phyloP scores from a whole-genome alignment of 2,329 filamentous ascomycete species.

The Neonectria hederae region DNA sequence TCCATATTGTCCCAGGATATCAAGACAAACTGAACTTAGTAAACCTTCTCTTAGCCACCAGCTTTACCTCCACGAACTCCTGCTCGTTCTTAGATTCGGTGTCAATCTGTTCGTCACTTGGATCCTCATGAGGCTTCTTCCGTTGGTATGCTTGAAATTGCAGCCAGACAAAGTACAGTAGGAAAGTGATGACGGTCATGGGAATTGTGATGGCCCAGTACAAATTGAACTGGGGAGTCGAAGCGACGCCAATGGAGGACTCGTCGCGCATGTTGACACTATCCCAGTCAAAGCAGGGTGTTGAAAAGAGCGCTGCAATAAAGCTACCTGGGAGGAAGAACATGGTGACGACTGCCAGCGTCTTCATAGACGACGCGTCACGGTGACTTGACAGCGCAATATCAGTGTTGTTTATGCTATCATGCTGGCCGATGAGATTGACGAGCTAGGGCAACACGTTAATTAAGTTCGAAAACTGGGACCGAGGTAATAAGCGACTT shows the following conservation, averaged over 20 bases:
- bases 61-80: conserved; percentile 5
- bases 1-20: background rate
- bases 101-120: background rate
- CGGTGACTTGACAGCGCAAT: conserved; percentile 50
- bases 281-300: conserved; percentile 48
- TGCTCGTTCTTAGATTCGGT: background rate
- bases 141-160: conserved; percentile 43
- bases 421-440: conserved; percentile 51
- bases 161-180: conserved; percentile 48
- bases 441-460: conserved; percentile 44
- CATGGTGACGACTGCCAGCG: conserved; percentile 54
- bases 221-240: conserved; percentile 50
- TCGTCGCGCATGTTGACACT: conserved; percentile 30
- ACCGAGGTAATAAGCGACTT: conserved; percentile 24
- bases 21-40: background rate
- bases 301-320: conserved; percentile 54
- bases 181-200: conserved; percentile 48
- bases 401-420: conserved; percentile 48
- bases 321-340: conserved; percentile 55
- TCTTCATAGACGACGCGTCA: conserved; percentile 56
- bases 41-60: conserved; percentile 7
- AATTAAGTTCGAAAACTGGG: background rate
- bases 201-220: conserved; percentile 55
- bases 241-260: conserved; percentile 42
- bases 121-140: conserved; percentile 2